Evolutionary conservation across 805 yeast genomes (phyloP).

Genomic region (Barnettozyma botsteinii): DNA sequence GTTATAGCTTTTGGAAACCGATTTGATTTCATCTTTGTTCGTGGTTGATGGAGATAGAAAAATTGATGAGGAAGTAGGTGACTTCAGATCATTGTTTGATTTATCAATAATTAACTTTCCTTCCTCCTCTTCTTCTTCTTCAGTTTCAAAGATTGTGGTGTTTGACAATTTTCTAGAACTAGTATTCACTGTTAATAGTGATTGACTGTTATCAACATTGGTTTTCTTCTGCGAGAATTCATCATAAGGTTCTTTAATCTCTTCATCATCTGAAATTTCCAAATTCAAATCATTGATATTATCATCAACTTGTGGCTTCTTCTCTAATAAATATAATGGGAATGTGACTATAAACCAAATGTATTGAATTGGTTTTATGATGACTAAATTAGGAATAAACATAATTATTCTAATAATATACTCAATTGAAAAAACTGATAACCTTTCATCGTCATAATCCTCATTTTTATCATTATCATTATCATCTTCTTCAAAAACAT

Average conservation of each 20-base stretch:
- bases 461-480: not conserved
- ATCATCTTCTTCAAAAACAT: not conserved
- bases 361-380: slow-evolving; percentile 47
- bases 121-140: slow-evolving; percentile 14
- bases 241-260: slow-evolving; percentile 7
- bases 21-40: slow-evolving; percentile 4
- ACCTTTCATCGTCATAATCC: not conserved
- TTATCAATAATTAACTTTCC: not conserved
- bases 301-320: not conserved
- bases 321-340: slow-evolving; percentile 45
- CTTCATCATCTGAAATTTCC: not conserved
- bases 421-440: slow-evolving; percentile 1
- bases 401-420: slow-evolving; percentile 27
- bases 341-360: slow-evolving; percentile 48
- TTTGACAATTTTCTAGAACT: slow-evolving; percentile 1
- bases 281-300: not conserved
- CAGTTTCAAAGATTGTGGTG: slow-evolving; percentile 18
- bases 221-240: not conserved
- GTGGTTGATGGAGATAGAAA: slow-evolving; percentile 11
- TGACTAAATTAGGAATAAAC: slow-evolving; percentile 44
- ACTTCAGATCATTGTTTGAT: slow-evolving; percentile 16
- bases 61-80: slow-evolving; percentile 20
- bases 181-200: too few species aligned
- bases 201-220: too few species aligned
- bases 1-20: not conserved